Evolutionary conservation across 148 eudicot genomes (phyloP).

Genomic region (Beta vulgaris): DNA sequence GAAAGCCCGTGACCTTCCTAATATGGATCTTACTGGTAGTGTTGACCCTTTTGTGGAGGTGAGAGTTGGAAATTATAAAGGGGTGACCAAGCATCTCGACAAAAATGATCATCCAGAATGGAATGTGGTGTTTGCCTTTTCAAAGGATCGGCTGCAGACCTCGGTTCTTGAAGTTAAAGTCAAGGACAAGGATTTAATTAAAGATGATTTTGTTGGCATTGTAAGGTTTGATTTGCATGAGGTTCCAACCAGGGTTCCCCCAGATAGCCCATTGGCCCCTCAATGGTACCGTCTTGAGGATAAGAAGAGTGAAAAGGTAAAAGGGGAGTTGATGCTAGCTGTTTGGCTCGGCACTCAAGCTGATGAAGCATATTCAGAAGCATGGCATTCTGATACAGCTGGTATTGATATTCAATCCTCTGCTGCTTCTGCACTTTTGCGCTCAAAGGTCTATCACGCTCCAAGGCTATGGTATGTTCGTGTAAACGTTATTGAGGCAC

Average conservation of each 20-base stretch:
- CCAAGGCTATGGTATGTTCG: constrained; percentile 94
- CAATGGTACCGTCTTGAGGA: constrained; percentile 93
- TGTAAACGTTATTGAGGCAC: constrained; percentile 93
- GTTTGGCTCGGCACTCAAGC: constrained; percentile 99
- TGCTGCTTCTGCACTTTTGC: constrained; percentile 59
- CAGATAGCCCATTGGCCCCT: constrained; percentile 95
- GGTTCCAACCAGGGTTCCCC: constrained; percentile 88
- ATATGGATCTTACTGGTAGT: constrained; percentile 88
- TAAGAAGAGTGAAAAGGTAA: constrained; percentile 74
- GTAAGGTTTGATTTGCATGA: constrained; percentile 82
- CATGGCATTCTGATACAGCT: constrained; percentile 97
- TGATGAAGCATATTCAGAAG: constrained; percentile 88
- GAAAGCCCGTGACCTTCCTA: constrained; percentile 88
- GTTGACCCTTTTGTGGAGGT: constrained; percentile 92
- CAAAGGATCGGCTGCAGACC: constrained; percentile 82
- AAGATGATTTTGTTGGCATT: constrained; percentile 88
- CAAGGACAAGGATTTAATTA: constrained; percentile 80
- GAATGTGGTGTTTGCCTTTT: constrained; percentile 94
- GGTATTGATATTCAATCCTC: constrained; percentile 71
- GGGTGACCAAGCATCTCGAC: constrained; percentile 81
- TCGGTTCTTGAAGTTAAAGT: constrained; percentile 77
- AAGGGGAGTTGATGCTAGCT: constrained; percentile 91
- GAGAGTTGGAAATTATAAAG: constrained; percentile 82
- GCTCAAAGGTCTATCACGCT: constrained; percentile 91
- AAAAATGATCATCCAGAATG: constrained; percentile 80